These are phyloP conservation scores for Mariannaea elegans DNA, from an alignment of 2,329 filamentous ascomycete species.

Conservation along the genomic window DNA sequence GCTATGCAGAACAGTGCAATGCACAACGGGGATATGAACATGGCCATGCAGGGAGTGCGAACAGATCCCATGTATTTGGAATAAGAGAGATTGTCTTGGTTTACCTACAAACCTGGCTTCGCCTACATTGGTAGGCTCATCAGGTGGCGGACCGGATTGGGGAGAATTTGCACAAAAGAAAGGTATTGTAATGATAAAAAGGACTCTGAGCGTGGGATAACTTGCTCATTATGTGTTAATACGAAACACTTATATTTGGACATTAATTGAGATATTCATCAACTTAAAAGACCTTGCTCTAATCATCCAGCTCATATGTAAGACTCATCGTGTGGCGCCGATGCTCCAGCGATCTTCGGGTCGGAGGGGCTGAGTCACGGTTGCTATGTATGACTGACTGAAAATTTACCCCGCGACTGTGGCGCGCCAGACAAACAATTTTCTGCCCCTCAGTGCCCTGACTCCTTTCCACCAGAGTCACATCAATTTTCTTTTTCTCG, in stretches of 20 bases:
- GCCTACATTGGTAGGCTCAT: neutral
- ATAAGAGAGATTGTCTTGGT: constrained; percentile 35
- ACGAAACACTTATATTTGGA: constrained; percentile 33
- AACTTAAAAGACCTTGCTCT: neutral
- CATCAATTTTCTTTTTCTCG: constrained; percentile 35
- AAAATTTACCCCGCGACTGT: constrained; percentile 45
- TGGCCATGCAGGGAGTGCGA: constrained; percentile 56
- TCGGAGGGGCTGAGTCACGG: constrained; percentile 32
- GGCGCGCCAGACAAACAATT: constrained; percentile 30
- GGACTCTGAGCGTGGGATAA: constrained; percentile 34
- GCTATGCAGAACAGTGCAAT: constrained; percentile 51
- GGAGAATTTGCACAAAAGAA: constrained; percentile 18
- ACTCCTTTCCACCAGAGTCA: constrained; percentile 39
- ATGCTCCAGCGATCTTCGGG: neutral
- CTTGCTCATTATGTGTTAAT: constrained; percentile 45
- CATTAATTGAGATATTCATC: constrained; percentile 3
- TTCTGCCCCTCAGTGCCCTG: constrained; percentile 45
- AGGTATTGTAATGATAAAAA: constrained; percentile 44
- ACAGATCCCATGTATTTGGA: constrained; percentile 64
- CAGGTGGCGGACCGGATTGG: constrained; percentile 1
- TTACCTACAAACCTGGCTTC: neutral
- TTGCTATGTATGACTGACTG: constrained; percentile 13
- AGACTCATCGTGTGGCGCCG: neutral
- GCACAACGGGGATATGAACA: constrained; percentile 54
- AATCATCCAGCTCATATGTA: too few relatives aligned